Percentiles rank a stretch among this genome's conserved stretches.
phyloP scores from a whole-genome alignment of 2,329 filamentous ascomycete species.

The Sporothrix brunneoviolacea region DNA sequence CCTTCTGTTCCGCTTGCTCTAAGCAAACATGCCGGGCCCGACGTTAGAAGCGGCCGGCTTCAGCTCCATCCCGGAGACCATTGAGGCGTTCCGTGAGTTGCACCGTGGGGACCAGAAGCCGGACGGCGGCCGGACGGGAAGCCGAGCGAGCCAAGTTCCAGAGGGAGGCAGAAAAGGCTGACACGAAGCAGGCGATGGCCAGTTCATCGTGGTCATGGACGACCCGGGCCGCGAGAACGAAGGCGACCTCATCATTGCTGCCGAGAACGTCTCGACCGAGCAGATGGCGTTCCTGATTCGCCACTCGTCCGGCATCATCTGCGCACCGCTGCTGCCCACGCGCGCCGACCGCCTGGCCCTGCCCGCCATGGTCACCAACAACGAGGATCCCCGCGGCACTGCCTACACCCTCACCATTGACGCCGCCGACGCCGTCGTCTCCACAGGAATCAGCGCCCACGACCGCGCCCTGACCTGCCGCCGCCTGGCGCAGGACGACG shows the following conservation, averaged over 20 bases:
- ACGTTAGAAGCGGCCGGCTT: constrained; percentile 49
- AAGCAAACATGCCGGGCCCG: constrained; percentile 50
- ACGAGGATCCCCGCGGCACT: constrained; percentile 79
- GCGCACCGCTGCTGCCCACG: constrained; percentile 68
- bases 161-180: background rate
- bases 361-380: constrained; percentile 74
- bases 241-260: constrained; percentile 94
- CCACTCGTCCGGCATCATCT: constrained; percentile 84
- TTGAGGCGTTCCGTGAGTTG: constrained; percentile 56
- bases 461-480: constrained; percentile 80
- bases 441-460: constrained; percentile 84
- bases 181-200: constrained; percentile 25
- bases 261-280: constrained; percentile 70
- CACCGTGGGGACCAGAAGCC: background rate
- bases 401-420: constrained; percentile 92
- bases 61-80: constrained; percentile 58
- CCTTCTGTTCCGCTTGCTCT: background rate
- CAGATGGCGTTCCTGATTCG: constrained; percentile 97
- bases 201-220: constrained; percentile 96
- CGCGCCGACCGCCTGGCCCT: constrained; percentile 67
- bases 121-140: too few species aligned
- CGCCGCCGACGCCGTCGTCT: constrained; percentile 62
- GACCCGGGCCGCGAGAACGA: constrained; percentile 91
- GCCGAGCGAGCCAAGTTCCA: too few species aligned
- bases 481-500: constrained; percentile 51